Conservation (phyloP, 2,329 filamentous ascomycete genomes). For the Myotisia sp. region DNA sequence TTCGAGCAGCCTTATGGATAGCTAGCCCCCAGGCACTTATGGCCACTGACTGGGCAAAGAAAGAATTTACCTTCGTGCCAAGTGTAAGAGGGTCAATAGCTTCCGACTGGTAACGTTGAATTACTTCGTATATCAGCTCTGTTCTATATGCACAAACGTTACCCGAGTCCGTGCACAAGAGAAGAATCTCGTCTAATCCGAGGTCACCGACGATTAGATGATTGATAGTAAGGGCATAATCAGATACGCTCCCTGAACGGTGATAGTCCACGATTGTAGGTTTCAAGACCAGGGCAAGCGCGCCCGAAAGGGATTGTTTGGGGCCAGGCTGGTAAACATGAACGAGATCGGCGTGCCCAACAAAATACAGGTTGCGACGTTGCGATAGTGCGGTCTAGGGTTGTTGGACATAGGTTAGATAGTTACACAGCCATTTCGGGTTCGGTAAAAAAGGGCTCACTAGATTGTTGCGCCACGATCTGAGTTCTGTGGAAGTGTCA, state of each 20-base stretch:
- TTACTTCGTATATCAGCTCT: conserved; percentile 33
- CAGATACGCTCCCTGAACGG: conserved; percentile 42
- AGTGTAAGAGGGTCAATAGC: conserved; percentile 8
- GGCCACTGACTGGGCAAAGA: conserved; percentile 65
- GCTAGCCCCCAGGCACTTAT: conserved; percentile 78
- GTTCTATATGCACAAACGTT: conserved; percentile 60
- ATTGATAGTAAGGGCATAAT: conserved; percentile 50
- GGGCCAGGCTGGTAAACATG: conserved; percentile 32
- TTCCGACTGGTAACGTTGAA: conserved; percentile 20
- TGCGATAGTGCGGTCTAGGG: conserved; percentile 32
- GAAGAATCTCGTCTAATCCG: conserved; percentile 54
- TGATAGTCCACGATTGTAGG: conserved; percentile 26
- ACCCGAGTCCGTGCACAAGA: conserved; percentile 58
- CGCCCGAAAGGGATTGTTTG: conserved; percentile 25
- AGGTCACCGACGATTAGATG: conserved; percentile 54
- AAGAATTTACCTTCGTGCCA: conserved; percentile 29
- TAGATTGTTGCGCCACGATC: conserved; percentile 34
- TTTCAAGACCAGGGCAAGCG: conserved; percentile 30
- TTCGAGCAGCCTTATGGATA: conserved; percentile 62
- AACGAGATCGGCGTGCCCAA: conserved; percentile 28
- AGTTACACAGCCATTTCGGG: too few species aligned
- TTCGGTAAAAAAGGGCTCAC: conserved; percentile 19
- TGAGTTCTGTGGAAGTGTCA: too few species aligned
- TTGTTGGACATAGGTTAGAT: too few species aligned
- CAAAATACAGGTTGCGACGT: conserved; percentile 33